Conservation (phyloP, 345 rosid genomes). For the Syzygium jambos region DNA sequence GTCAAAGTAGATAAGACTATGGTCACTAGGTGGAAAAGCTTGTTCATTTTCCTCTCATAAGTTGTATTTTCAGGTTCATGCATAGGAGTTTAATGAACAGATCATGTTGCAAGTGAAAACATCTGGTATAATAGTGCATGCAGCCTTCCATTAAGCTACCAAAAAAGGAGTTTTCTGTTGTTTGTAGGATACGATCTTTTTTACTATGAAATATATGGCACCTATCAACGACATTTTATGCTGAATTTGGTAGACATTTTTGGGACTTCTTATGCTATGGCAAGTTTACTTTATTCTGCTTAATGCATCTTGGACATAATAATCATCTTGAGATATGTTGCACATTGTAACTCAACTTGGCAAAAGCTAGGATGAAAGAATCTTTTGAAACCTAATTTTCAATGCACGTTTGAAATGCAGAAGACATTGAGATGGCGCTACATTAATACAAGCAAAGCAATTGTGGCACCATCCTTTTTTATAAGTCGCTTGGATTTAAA, state of each 20-base stretch:
- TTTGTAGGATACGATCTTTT: neutral
- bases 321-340: neutral
- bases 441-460: neutral
- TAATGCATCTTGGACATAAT: too few relatives aligned
- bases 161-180: neutral
- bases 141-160: neutral
- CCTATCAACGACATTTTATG: neutral
- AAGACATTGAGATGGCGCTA: neutral
- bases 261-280: neutral
- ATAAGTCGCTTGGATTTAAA: neutral
- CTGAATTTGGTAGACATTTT: neutral
- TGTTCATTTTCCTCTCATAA: neutral
- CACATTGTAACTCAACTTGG: neutral
- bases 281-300: neutral
- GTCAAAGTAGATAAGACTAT: neutral
- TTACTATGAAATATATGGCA: neutral
- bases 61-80: neutral
- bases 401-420: neutral
- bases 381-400: neutral
- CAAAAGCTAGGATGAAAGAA: neutral
- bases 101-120: neutral
- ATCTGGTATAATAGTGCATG: neutral
- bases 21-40: neutral
- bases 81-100: neutral
- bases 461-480: neutral